Evolutionary conservation across 2,329 filamentous ascomycete species (phyloP).

Genomic region (Neofusicoccum parvum): DNA sequence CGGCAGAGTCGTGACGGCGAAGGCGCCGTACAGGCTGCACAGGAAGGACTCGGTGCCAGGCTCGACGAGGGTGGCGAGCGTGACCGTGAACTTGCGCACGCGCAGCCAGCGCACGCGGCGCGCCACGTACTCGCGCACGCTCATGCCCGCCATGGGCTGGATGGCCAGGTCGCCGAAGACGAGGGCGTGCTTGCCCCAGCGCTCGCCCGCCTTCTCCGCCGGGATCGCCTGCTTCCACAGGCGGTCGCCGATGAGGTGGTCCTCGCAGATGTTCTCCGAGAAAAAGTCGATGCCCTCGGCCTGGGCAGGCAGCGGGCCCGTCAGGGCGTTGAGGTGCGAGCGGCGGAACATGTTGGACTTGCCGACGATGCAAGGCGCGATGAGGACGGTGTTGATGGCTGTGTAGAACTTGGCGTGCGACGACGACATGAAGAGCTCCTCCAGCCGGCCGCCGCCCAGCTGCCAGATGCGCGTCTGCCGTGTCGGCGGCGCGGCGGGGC

Average conservation of each 20-base stretch:
- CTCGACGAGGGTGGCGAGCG: constrained; percentile 85
- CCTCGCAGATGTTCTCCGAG: constrained; percentile 94
- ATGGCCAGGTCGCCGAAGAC: constrained; percentile 84
- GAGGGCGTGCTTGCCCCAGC: constrained; percentile 76
- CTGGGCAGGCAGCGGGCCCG: constrained; percentile 52
- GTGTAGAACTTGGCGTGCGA: constrained; percentile 97
- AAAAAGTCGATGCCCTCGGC: constrained; percentile 85
- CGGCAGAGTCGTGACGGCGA: constrained; percentile 73
- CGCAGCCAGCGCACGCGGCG: constrained; percentile 87
- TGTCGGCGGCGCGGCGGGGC: neutral
- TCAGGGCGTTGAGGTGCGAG: constrained; percentile 80
- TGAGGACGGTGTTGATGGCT: constrained; percentile 88
- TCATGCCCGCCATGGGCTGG: constrained; percentile 85
- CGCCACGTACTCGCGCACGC: constrained; percentile 73
- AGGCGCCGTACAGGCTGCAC: constrained; percentile 79
- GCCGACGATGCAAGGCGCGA: constrained; percentile 92
- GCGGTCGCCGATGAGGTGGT: constrained; percentile 91
- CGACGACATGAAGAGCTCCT: constrained; percentile 93
- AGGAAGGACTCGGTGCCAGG: constrained; percentile 88
- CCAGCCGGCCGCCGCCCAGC: constrained; percentile 73
- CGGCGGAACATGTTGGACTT: constrained; percentile 99
- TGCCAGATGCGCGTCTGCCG: constrained; percentile 8
- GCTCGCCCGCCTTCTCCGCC: constrained; percentile 34
- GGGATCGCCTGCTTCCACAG: constrained; percentile 72
- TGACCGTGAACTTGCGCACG: constrained; percentile 91